Evolutionary conservation across 2,329 filamentous ascomycete species (phyloP), one percentile per base, ranked within the genome.

Genomic region (Fusarium subtropicale): DNA sequence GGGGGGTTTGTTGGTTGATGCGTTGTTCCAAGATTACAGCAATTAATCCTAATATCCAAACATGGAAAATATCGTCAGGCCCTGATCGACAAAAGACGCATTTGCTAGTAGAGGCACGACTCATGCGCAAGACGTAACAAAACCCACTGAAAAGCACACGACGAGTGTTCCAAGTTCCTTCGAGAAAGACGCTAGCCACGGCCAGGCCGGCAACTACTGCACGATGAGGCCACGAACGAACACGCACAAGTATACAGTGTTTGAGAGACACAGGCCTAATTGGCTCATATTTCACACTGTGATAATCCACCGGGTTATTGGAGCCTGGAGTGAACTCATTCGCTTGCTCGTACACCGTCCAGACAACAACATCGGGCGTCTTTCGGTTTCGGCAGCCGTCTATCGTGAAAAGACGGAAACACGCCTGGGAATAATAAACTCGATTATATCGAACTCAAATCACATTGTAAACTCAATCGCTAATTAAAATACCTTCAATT

Each of bases 161-260:
- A 69, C 38, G 42, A 42, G 54, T 57, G 53, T 60, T 54, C 59
- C 64, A 62, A 60, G 45, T 58, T 64, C 28, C 71, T 74, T 74
- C 72, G 69, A 61, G 72, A 74, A 65, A 74, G 62, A 60, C 50
- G 53, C 69, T 68, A 74, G 59, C 41, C 56, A 66, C 71, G 72
- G 72, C 53, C 67, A 47, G 64, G 20, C 72, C 72, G 72, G 72
- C 72, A 72, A 53, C 72, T 75, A 75, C 72, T 74, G 72, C 71
- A 74, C 69, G 65, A 74, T 67, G 69, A 72, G 67, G 50, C 66
- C 62, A 70, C 58, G 58, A 46, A 70, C 58, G 58, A 46, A 51
- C 41, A 22, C 4, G 34, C n/a, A 15, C 24, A 56, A 30, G 70
- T 73, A 71, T 59, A 74, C 72, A 73, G 72, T 74, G 70, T 44